A percentile compares a stretch with the other conserved stretches of the same genome.
Evolutionary conservation across 83 land plant species (phyloP).

Genomic region (Isoetes engelmannii): DNA sequence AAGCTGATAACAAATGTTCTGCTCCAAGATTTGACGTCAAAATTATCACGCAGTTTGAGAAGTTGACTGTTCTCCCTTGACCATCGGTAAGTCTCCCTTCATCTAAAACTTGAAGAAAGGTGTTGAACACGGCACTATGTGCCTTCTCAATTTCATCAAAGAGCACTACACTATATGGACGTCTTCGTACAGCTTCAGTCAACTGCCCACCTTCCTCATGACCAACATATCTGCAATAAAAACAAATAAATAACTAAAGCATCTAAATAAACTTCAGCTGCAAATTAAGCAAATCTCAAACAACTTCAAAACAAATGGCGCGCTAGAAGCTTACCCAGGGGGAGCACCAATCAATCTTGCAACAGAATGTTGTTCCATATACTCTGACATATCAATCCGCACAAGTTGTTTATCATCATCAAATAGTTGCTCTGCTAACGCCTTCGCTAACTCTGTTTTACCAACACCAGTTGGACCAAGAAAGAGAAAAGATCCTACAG

Average conservation of each 20-base stretch:
- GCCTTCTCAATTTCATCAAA: slow-evolving; percentile 39
- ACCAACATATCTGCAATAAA: slow-evolving; percentile 25
- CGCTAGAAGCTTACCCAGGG: slow-evolving; percentile 50
- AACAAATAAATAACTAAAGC: background rate
- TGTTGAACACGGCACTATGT: slow-evolving; percentile 31
- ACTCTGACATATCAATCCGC: slow-evolving; percentile 77
- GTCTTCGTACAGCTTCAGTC: slow-evolving; percentile 32
- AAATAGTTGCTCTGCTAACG: slow-evolving; percentile 68
- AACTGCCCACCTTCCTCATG: slow-evolving; percentile 36
- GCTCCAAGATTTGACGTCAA: slow-evolving; percentile 33
- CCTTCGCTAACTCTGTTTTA: slow-evolving; percentile 79
- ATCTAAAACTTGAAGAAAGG: slow-evolving; percentile 31
- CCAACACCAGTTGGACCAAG: slow-evolving; percentile 88
- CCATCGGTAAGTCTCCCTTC: slow-evolving; percentile 39
- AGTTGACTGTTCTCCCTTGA: slow-evolving; percentile 39
- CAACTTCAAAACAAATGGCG: background rate
- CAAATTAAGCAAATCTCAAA: background rate
- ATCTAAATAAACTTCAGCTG: background rate
- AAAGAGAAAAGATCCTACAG: slow-evolving; percentile 88
- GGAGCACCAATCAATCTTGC: slow-evolving; percentile 76
- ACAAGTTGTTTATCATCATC: slow-evolving; percentile 64
- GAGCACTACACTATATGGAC: slow-evolving; percentile 32
- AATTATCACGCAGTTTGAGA: slow-evolving; percentile 25
- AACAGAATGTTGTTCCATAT: slow-evolving; percentile 79
- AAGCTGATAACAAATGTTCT: slow-evolving; percentile 24